These are phyloP conservation scores for Knufia fluminis DNA, from an alignment of 2,329 filamentous ascomycete species.

Conservation along the genomic window DNA sequence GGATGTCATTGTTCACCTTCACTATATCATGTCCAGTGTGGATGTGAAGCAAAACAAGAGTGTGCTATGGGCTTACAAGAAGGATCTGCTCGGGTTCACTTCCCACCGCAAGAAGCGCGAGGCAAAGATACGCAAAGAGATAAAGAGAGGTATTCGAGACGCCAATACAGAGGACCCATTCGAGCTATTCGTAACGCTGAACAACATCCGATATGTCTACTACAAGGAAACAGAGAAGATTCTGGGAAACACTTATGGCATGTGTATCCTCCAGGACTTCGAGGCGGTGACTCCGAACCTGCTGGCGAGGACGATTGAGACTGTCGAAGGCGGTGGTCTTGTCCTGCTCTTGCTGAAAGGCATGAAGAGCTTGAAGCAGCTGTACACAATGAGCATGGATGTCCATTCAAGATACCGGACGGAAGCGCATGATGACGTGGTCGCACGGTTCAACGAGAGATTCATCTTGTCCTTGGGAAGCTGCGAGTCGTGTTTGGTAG, in stretches of 20 bases:
- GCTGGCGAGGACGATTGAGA: conserved; percentile 88
- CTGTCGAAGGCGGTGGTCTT: conserved; percentile 89
- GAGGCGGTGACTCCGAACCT: conserved; percentile 97
- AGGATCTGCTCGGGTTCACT: conserved; percentile 88
- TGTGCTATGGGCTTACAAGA: conserved; percentile 97
- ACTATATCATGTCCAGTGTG: conserved; percentile 84
- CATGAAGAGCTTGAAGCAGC: conserved; percentile 93
- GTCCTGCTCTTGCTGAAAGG: conserved; percentile 87
- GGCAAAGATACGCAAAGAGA: conserved; percentile 95
- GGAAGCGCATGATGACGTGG: conserved; percentile 89
- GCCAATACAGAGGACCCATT: conserved; percentile 90
- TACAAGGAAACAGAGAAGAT: conserved; percentile 99
- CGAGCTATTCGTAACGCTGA: conserved; percentile 89
- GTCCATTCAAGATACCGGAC: conserved; percentile 93
- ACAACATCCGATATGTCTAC: conserved; percentile 97
- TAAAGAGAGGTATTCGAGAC: conserved; percentile 82
- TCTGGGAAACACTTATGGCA: conserved; percentile 92
- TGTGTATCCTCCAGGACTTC: conserved; percentile 97
- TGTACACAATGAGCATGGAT: conserved; percentile 96
- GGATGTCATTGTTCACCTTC: conserved; percentile 90
- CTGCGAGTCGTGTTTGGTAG: conserved; percentile 87
- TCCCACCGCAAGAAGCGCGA: conserved; percentile 97
- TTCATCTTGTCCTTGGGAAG: conserved; percentile 93
- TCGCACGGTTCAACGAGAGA: conserved; percentile 92
- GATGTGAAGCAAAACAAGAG: conserved; percentile 94